Conservation (phyloP, 371 early-diverging fungal genomes). For the Mucor lusitanicus region DNA sequence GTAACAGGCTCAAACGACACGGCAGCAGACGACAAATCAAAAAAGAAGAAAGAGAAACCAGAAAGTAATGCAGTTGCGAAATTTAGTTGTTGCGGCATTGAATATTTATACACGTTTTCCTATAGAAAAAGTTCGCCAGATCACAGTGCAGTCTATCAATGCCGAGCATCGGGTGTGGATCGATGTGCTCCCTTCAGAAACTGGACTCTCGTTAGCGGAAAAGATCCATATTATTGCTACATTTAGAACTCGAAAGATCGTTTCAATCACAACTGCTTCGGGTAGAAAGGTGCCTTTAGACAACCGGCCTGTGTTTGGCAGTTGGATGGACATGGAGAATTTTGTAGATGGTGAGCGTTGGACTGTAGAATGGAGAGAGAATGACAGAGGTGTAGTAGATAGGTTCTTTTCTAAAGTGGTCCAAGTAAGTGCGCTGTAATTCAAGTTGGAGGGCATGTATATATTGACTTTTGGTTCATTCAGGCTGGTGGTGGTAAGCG, state of each 20-base stretch:
- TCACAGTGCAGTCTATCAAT: conserved; percentile 53
- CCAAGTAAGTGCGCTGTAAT: conserved; percentile 29
- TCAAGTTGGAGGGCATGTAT: neutral
- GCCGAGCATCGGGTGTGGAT: conserved; percentile 52
- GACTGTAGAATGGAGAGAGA: conserved; percentile 43
- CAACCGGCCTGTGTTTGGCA: conserved; percentile 37
- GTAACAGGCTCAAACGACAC: neutral
- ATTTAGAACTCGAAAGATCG: conserved; percentile 46
- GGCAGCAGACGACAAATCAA: neutral
- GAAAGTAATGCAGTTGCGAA: neutral
- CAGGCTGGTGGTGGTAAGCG: conserved; percentile 18
- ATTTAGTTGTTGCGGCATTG: too few relatives aligned
- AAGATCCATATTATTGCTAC: conserved; percentile 53
- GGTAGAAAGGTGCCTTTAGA: conserved; percentile 45
- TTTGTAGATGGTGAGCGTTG: conserved; percentile 50
- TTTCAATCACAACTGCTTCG: conserved; percentile 41
- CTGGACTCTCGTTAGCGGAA: conserved; percentile 45
- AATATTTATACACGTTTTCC: neutral
- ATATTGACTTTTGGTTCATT: neutral
- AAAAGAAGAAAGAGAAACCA: conserved; percentile 7
- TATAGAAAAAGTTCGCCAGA: conserved; percentile 38
- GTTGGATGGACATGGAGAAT: conserved; percentile 44
- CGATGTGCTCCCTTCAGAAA: conserved; percentile 46
- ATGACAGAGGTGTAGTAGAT: conserved; percentile 42
- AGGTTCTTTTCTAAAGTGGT: conserved; percentile 36